phyloP scores from a whole-genome alignment of 2,329 filamentous ascomycete genomes.

The Neopestalotiopsis rosae region DNA sequence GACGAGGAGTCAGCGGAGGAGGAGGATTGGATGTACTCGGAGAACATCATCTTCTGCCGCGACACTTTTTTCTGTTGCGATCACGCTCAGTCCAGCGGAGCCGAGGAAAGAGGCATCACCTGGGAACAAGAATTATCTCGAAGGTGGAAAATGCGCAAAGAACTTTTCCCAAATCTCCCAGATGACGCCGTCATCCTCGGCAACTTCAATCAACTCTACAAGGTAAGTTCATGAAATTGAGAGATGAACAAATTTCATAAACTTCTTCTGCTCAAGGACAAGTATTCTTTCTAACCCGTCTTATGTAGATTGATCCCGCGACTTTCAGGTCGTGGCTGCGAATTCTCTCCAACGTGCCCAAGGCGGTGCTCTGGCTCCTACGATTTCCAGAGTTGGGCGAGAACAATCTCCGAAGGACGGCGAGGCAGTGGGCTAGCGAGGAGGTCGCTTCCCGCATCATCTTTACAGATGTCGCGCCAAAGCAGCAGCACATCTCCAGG shows the following conservation, averaged over 20 bases:
- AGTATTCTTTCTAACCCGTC: not conserved
- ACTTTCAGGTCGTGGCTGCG: constrained; percentile 96
- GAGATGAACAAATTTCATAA: too few species aligned
- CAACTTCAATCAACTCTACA: constrained; percentile 99
- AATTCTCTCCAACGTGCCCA: constrained; percentile 83
- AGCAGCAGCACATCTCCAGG: constrained; percentile 90
- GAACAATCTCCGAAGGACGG: constrained; percentile 80
- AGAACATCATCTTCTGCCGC: constrained; percentile 93
- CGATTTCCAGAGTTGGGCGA: constrained; percentile 95
- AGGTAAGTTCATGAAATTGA: constrained; percentile 61
- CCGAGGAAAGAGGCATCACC: constrained; percentile 66
- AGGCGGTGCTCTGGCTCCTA: constrained; percentile 93
- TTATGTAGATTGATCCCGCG: constrained; percentile 84
- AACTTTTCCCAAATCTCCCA: constrained; percentile 82
- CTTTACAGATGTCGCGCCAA: constrained; percentile 96
- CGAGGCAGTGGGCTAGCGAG: constrained; percentile 80
- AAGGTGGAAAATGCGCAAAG: constrained; percentile 91
- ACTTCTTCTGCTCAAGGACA: too few species aligned
- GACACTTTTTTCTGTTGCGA: constrained; percentile 99
- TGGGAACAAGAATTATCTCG: constrained; percentile 86
- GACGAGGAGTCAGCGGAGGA: constrained; percentile 71
- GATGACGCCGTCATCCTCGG: constrained; percentile 90
- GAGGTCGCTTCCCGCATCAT: constrained; percentile 86
- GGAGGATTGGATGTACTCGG: constrained; percentile 91
- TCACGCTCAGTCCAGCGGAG: constrained; percentile 87